Conservation (phyloP, 1,284 basidiomycete species). For the Leccinum ponderosum region DNA sequence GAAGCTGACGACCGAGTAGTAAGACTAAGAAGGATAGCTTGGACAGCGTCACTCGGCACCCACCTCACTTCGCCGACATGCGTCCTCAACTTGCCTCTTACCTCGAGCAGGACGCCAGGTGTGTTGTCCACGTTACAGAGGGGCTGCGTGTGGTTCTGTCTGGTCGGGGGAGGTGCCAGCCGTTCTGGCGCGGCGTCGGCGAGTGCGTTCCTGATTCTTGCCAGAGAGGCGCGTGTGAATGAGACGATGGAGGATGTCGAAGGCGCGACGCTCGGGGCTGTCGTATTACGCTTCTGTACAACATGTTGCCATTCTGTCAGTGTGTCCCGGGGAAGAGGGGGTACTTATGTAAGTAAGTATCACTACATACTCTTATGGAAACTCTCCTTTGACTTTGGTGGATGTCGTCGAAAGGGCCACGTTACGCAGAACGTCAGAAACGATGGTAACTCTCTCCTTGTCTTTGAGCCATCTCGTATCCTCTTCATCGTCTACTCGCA, state of each 20-base stretch:
- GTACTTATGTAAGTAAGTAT: too few species aligned
- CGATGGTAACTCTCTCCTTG: constrained; percentile 50
- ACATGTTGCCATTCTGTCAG: constrained; percentile 25
- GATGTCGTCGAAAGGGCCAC: constrained; percentile 75
- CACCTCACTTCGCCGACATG: constrained; percentile 85
- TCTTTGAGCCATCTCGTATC: constrained; percentile 9
- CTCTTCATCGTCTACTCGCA: constrained; percentile 30
- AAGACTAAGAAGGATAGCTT: not conserved
- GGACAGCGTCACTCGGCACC: constrained; percentile 16
- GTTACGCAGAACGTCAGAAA: constrained; percentile 60
- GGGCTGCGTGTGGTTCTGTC: constrained; percentile 53
- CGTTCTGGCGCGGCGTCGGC: constrained; percentile 7
- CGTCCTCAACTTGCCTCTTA: constrained; percentile 61
- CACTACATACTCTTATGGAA: constrained; percentile 2
- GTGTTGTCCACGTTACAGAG: constrained; percentile 67
- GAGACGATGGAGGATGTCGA: constrained; percentile 27
- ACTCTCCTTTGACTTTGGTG: constrained; percentile 36
- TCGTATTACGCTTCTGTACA: constrained; percentile 20
- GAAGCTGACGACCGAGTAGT: constrained; percentile 43
- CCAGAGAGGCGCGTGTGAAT: constrained; percentile 41
- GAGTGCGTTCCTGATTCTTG: constrained; percentile 43
- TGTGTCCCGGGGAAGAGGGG: not conserved
- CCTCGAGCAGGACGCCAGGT: constrained; percentile 70
- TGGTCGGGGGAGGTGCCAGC: constrained; percentile 14
- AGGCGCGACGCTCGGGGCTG: constrained; percentile 2